Evolutionary conservation across 2,329 filamentous ascomycete genomes (phyloP), one percentile per base, ranked within the genome.

Genomic region (Immersiporthe knoxdaviesiana): DNA sequence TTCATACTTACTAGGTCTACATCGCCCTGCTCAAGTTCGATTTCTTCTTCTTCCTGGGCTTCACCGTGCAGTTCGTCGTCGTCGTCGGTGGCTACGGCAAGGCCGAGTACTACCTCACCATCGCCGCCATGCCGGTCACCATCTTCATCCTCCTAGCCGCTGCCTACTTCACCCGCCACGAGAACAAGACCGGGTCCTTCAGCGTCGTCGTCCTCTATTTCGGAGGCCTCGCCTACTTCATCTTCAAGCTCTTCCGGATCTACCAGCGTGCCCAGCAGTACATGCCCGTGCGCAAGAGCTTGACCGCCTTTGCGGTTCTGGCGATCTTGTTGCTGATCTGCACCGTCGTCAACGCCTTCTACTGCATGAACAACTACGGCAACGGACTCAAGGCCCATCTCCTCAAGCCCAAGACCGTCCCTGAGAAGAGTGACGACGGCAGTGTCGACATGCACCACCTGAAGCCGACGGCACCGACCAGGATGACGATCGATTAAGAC

Each of bases 11-110:
- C 8, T 72, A 97, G 94, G 94, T 99, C 79, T 99, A 97, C 81
- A 97, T 99, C 76, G 93, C 96, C 50, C 87, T 99, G 14, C 87
- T 99, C 73, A 99, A 99, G 81, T 99, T 99, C 79, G 96, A 99
- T 82, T 98, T 99, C 82, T 99, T 99, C 89, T 98, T 99, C 85
- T 99, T 99, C 86, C 89, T 99, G 64, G 96, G 95, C 67, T 99
- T 99, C 80, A 98, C 96, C 8, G 93, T 99, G 61, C 96, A 99
- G 78, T 99, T 99, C 80, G 87, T 98, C 66, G 95, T 99, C 75
- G 92, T 98, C 70, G 94, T 99, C 70, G 90, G 88, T 59, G 87
- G 84, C 70, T 84, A 87, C 72, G 86, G 86, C 62, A 87, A 91
- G 72, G 84, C 89, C 75, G 96, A 99, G 79, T 93, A 96, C 75